Conservation (phyloP, 192 early-diverging fungal species). For the Umbelopsis sp. region DNA sequence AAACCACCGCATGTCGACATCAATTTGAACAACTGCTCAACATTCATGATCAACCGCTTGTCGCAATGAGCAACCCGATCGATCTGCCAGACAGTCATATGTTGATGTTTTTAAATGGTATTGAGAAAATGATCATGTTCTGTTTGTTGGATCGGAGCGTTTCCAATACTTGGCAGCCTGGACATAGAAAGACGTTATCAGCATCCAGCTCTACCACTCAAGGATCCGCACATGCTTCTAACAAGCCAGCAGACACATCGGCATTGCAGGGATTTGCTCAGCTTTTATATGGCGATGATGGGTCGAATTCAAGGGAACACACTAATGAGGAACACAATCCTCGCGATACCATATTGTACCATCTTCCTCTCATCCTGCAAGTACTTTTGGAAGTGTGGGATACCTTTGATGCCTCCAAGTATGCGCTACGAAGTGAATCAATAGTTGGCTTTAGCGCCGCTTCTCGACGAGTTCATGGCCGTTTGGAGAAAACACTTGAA, state of each 20-base stretch:
- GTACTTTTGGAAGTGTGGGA: slow-evolving; percentile 56
- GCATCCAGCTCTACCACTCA: background rate
- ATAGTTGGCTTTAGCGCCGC: background rate
- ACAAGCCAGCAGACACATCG: slow-evolving; percentile 4
- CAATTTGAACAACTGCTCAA: slow-evolving; percentile 28
- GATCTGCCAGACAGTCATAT: slow-evolving; percentile 50
- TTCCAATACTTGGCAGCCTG: slow-evolving; percentile 34
- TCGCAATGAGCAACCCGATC: background rate
- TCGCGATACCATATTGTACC: slow-evolving; percentile 50
- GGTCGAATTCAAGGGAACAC: background rate
- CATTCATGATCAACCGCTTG: background rate
- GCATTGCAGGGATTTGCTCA: slow-evolving; percentile 15
- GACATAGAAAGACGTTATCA: slow-evolving; percentile 6
- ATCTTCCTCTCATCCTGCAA: slow-evolving; percentile 49
- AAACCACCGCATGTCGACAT: slow-evolving; percentile 47
- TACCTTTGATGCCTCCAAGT: slow-evolving; percentile 30
- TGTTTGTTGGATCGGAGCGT: slow-evolving; percentile 48
- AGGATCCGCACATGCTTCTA: background rate
- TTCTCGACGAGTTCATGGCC: background rate
- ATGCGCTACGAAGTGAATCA: background rate
- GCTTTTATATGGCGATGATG: slow-evolving; percentile 20
- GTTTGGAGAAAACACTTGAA: slow-evolving; percentile 50
- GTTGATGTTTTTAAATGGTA: slow-evolving; percentile 53
- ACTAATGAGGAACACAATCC: slow-evolving; percentile 34
- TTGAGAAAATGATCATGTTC: slow-evolving; percentile 61